Evolutionary conservation across 257 asterid species (phyloP), one percentile per base, ranked within the genome.

Genomic region (Solanum chiquidenum): DNA sequence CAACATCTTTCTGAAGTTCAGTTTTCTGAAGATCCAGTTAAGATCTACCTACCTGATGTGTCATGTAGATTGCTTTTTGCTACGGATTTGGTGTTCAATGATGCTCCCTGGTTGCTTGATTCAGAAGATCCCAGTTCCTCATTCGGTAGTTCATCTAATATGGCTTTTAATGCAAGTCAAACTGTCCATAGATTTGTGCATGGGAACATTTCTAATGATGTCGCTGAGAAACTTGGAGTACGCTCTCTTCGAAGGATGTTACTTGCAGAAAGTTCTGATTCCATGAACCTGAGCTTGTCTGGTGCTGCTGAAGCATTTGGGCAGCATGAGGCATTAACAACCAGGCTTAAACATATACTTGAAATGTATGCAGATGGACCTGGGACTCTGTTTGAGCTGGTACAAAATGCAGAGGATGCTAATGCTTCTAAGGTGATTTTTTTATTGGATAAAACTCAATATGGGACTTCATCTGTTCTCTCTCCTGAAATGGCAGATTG

Each of bases 351-450:
- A 88, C 99, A 96, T 92, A 96, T 96, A 90, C 98, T 96, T 87
- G 99, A 96, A 91, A 95, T 96, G 99, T 96, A 96, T 92, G 98
- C 99, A 42, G 99, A 96, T 90, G 99, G 99, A 68, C 99, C 99
- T 72, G 94, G 94, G 31, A 93, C 95, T 91, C 96, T 96, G 74
- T 96, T 96, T 90, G 99, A 96, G 94, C 92, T 96, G 88, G 98
- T 96, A 73, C 99, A 95, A 89, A 96, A 96, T 88, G 99, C 99
- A 77, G 99, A 95, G 92, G 99, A 96, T 93, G 98, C 99, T 72
- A 96, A 95, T 80, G 99, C 99, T 85, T 94, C 98, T 16, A 91
- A 92, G 88, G 99, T 96, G 89, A 87, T 84, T 21, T 96, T 96
- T 93, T 92, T 96, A 90, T 92, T 96, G 93, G 99, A 96, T 91